Percentiles rank a stretch among this genome's conserved stretches.
These are phyloP conservation scores for Nannizziopsis barbatae DNA, from an alignment of 2,329 filamentous ascomycete genomes.

Conservation along the genomic window DNA sequence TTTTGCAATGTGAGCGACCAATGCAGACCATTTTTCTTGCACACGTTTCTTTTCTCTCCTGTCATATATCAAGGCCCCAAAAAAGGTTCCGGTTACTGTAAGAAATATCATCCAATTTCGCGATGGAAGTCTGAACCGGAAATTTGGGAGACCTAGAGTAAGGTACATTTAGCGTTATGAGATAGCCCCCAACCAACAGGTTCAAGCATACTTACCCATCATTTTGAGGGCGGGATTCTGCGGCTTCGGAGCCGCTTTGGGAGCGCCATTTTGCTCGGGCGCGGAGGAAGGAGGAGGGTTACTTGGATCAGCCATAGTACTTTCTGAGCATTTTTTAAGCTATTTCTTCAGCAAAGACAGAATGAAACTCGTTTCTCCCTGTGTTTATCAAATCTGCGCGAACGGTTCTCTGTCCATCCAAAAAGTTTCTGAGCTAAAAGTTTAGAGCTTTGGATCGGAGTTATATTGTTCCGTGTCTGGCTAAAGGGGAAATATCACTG, in stretches of 20 bases:
- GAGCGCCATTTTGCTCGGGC: slow-evolving; percentile 11
- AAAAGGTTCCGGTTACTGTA: slow-evolving; percentile 63
- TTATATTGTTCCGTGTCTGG: no score
- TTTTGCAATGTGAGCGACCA: slow-evolving; percentile 72
- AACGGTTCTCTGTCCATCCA: neutral
- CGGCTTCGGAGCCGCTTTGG: slow-evolving; percentile 14
- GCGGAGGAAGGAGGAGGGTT: slow-evolving; percentile 6
- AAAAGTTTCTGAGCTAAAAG: no score
- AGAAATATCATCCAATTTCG: slow-evolving; percentile 98
- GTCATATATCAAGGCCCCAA: slow-evolving; percentile 78
- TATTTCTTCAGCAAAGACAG: neutral
- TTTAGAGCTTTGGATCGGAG: no score
- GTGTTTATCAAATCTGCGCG: neutral
- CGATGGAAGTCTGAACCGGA: slow-evolving; percentile 75
- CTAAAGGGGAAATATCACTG: no score
- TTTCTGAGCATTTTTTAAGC: neutral
- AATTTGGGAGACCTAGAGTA: slow-evolving; percentile 62
- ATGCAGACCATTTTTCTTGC: slow-evolving; percentile 73
- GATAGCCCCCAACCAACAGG: neutral
- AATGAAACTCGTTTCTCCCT: neutral
- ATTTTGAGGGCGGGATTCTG: slow-evolving; percentile 18
- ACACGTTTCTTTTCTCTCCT: slow-evolving; percentile 76
- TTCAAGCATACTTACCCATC: slow-evolving; percentile 12
- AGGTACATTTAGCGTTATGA: neutral
- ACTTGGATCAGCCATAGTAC: slow-evolving; percentile 5